These are phyloP conservation scores for Symmetrospora coprosmae DNA, from an alignment of 768 basidiomycete species.

Conservation along the genomic window DNA sequence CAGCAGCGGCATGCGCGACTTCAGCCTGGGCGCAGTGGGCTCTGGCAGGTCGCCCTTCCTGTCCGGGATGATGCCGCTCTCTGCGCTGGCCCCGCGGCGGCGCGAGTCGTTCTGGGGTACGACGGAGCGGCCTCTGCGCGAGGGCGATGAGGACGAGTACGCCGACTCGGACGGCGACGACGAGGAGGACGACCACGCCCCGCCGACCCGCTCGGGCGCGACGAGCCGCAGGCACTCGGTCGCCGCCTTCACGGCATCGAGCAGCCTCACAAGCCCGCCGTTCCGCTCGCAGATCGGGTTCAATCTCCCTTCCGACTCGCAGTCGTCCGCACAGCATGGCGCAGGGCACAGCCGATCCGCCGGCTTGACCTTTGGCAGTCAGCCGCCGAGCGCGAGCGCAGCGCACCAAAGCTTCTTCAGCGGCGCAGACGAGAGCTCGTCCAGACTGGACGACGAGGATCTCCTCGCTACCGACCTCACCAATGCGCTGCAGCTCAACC, in stretches of 20 bases:
- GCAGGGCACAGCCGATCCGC: neutral
- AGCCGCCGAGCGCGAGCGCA: constrained; percentile 1
- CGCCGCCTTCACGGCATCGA: constrained; percentile 25
- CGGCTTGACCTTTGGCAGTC: neutral
- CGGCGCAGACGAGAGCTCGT: neutral
- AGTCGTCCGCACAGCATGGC: neutral
- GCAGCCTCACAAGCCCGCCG: constrained; percentile 13
- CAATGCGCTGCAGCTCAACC: constrained; percentile 33
- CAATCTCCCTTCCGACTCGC: constrained; percentile 25
- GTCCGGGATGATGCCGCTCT: neutral
- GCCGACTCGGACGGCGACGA: constrained; percentile 26
- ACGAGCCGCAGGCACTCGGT: constrained; percentile 32
- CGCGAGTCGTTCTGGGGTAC: constrained; percentile 2
- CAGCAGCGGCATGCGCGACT: no score
- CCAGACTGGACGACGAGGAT: constrained; percentile 30
- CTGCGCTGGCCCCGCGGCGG: neutral
- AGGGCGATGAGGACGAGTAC: constrained; percentile 19
- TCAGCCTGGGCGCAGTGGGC: constrained; percentile 7
- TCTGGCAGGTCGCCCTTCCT: constrained; percentile 2
- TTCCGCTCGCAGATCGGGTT: constrained; percentile 27
- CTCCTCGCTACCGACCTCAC: constrained; percentile 29
- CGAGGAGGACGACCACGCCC: constrained; percentile 24
- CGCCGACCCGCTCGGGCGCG: constrained; percentile 31
- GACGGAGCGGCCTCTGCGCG: neutral
- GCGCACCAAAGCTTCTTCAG: neutral